A percentile compares a stretch with the other conserved stretches of the same genome.
Evolutionary conservation across 495 filamentous ascomycete genomes (phyloP).

Genomic region (Daldinia grandis): DNA sequence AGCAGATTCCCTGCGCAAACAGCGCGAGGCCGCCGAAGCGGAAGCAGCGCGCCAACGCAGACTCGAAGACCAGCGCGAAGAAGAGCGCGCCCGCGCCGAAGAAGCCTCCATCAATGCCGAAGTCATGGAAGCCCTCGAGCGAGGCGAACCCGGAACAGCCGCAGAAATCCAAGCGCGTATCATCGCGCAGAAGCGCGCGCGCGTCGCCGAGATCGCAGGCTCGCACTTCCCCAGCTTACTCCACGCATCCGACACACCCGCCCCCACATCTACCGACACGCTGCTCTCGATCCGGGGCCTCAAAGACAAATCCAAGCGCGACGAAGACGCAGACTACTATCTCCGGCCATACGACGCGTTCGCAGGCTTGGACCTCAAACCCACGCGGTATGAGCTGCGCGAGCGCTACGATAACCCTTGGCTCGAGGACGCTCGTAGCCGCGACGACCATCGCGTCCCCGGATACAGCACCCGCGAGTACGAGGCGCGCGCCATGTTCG

Average conservation of each 20-base stretch:
- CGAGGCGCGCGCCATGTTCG: conserved; percentile 78
- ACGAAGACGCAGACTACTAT: conserved; percentile 44
- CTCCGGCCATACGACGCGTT: conserved; percentile 86
- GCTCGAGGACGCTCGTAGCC: conserved; percentile 68
- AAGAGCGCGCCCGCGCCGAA: conserved; percentile 60
- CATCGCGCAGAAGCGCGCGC: conserved; percentile 72
- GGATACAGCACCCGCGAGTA: conserved; percentile 86
- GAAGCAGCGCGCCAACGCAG: conserved; percentile 68
- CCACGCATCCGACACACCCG: conserved; percentile 40
- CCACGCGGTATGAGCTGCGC: conserved; percentile 73
- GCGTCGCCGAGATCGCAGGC: conserved; percentile 41
- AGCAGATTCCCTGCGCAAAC: conserved; percentile 55
- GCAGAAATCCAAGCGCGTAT: conserved; percentile 67
- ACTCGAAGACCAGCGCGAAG: conserved; percentile 64
- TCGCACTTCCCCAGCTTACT: conserved; percentile 32
- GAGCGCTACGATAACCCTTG: conserved; percentile 60
- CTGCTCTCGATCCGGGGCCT: conserved; percentile 76
- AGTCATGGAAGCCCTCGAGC: conserved; percentile 59
- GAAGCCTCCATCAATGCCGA: conserved; percentile 57
- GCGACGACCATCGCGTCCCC: conserved; percentile 71
- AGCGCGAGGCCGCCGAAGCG: conserved; percentile 51
- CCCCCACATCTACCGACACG: conserved; percentile 38
- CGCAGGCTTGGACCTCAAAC: conserved; percentile 72
- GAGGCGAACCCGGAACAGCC: conserved; percentile 59
- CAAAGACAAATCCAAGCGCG: conserved; percentile 61